Evolutionary conservation across 192 early-diverging fungal genomes (phyloP), one percentile per base, ranked within the genome.

Genomic region (Podila epicladia): DNA sequence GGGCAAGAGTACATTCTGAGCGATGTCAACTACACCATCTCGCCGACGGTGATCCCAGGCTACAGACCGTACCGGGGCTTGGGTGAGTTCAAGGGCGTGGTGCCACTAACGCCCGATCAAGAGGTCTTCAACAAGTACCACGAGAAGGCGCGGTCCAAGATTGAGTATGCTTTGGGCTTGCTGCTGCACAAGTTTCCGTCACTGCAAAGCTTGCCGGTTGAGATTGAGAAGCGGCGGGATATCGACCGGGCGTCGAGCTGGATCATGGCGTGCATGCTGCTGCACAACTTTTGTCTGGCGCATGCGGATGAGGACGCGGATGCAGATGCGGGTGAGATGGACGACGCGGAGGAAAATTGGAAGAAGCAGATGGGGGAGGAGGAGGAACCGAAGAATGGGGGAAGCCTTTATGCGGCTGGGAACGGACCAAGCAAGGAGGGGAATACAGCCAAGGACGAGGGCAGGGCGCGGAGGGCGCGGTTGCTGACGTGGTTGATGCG

Each of bases 121-220:
- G 55, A 28, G 1, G 57, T 22, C 9, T 72, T 72, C 55, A 72
- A 72, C 48, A n/a, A 24, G 19, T 13, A 31, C 33, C 71, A 64
- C 41, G 38, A 63, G 12, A 9, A 29, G 5, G 71, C 64, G 2
- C 63, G 71, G 9, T 57, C 58, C 20, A 73, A 65, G 26, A 66
- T 73, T 12, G 71, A 73, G 53, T 55, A 65, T 49, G 71, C 29
- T 1, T 48, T 72, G 41, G 71, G 71, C 9, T 37, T 57, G 71
- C 61, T 73, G 19, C 58, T 65, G 28, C 31, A 38, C 50, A 73
- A 73, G 71, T 73, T 58, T 9, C 64, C 65, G 45, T 73, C 63
- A 2, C n/a, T 73, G 45, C 32, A 17, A 15, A 61, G 49, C 35
- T 38, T 64, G 6, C 63, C 62, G 2, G 28, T 72, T 28, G 28